Evolutionary conservation across 116 monocot genomes (phyloP).

Genomic region (Zostera marina): DNA sequence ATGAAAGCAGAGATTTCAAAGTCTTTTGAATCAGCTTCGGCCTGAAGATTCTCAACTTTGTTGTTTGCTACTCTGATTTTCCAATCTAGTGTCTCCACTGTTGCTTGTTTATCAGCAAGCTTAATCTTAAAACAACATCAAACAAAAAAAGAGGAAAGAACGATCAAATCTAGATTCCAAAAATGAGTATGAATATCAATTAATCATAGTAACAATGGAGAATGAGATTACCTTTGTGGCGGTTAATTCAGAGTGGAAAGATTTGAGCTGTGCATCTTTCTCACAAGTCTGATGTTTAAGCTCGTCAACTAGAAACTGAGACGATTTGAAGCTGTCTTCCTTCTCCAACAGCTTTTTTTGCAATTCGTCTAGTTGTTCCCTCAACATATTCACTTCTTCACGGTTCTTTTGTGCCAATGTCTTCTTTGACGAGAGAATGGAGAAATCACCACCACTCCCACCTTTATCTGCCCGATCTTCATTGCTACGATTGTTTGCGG

Average conservation of each 20-base stretch:
- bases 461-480: slow-evolving; percentile 14
- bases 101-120: slow-evolving; percentile 91
- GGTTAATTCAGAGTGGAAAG: slow-evolving; percentile 42
- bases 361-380: slow-evolving; percentile 45
- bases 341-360: slow-evolving; percentile 52
- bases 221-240: slow-evolving; percentile 48
- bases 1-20: slow-evolving; percentile 45
- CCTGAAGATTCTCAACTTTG: slow-evolving; percentile 64
- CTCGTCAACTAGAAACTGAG: slow-evolving; percentile 25
- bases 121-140: slow-evolving; percentile 32
- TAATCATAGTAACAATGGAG: too few species aligned
- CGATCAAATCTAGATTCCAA: neutral
- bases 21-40: slow-evolving; percentile 31
- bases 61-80: slow-evolving; percentile 46
- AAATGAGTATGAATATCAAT: neutral
- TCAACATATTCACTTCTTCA: slow-evolving; percentile 40
- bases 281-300: slow-evolving; percentile 30
- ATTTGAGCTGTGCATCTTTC: slow-evolving; percentile 65
- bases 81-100: slow-evolving; percentile 73
- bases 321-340: slow-evolving; percentile 48
- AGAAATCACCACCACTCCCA: slow-evolving; percentile 15
- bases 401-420: slow-evolving; percentile 20
- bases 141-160: neutral
- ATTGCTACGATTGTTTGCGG: neutral
- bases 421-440: slow-evolving; percentile 10